A percentile compares a stretch with the other conserved stretches of the same genome.
phyloP scores from a whole-genome alignment of 768 basidiomycete species.

The Hirschioporus abietinus region DNA sequence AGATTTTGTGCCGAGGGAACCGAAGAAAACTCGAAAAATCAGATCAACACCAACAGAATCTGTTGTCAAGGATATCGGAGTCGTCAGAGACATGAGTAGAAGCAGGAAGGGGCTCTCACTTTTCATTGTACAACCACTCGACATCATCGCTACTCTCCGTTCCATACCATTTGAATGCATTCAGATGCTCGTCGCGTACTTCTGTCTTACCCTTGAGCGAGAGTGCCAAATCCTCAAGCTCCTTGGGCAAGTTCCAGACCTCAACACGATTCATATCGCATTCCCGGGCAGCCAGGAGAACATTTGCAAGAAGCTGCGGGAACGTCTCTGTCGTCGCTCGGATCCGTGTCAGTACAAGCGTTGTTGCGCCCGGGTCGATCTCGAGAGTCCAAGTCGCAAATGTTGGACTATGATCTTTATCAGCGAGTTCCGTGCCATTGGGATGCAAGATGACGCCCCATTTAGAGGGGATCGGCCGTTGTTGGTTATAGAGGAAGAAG shows the following conservation, averaged over 20 bases:
- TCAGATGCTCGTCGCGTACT: constrained; percentile 34
- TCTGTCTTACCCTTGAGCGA: constrained; percentile 26
- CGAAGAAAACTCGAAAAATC: too few relatives aligned
- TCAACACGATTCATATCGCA: constrained; percentile 35
- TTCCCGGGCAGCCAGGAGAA: constrained; percentile 31
- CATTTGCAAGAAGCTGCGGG: constrained; percentile 26
- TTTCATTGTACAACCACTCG: constrained; percentile 46
- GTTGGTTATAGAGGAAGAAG: constrained; percentile 11
- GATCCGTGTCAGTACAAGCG: constrained; percentile 43
- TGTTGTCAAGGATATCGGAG: constrained; percentile 12
- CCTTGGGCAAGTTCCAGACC: constrained; percentile 38
- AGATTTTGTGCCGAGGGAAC: too few relatives aligned
- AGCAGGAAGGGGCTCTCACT: constrained; percentile 22
- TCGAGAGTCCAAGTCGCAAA: constrained; percentile 46
- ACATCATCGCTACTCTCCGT: constrained; percentile 26
- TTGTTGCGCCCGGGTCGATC: constrained; percentile 22
- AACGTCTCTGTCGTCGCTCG: constrained; percentile 27
- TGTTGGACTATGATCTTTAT: constrained; percentile 11
- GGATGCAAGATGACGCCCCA: constrained; percentile 25
- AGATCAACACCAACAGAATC: constrained; percentile 38
- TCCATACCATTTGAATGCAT: constrained; percentile 49
- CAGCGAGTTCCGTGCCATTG: constrained; percentile 4
- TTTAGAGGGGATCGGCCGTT: neutral
- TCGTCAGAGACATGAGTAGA: constrained; percentile 4
- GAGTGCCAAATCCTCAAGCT: constrained; percentile 25